phyloP scores from a whole-genome alignment of 495 filamentous ascomycete species.

The Aspergillus sclerotioniger region DNA sequence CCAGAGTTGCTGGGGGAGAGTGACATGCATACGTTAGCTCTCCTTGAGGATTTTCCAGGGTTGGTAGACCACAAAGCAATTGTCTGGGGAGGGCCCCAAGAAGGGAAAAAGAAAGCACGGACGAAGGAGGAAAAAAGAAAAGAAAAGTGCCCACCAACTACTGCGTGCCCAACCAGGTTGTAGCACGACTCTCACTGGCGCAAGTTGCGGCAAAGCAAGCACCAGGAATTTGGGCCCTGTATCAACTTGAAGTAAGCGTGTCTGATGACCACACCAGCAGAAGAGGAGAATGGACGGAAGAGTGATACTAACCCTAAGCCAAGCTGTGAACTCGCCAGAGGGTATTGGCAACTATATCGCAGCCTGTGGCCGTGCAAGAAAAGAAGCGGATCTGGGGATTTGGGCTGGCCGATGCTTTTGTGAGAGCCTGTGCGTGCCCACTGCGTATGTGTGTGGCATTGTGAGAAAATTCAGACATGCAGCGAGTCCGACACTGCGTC shows the following conservation, averaged over 20 bases:
- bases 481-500: constrained; percentile 18
- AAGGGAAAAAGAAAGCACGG: background rate
- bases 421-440: constrained; percentile 22
- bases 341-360: constrained; percentile 11
- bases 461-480: constrained; percentile 16
- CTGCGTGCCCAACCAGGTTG: constrained; percentile 5
- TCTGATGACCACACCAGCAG: constrained; percentile 15
- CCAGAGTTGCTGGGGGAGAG: constrained; percentile 9
- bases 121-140: constrained; percentile 13
- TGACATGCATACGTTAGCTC: constrained; percentile 19
- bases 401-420: constrained; percentile 18
- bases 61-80: constrained; percentile 17
- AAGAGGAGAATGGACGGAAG: constrained; percentile 2
- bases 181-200: constrained; percentile 14
- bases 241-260: background rate
- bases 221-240: background rate
- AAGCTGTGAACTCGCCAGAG: constrained; percentile 4
- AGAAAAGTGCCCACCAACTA: constrained; percentile 10
- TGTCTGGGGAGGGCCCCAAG: constrained; percentile 9
- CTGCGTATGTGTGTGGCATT: constrained; percentile 27
- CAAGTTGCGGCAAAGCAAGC: background rate
- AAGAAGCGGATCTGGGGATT: constrained; percentile 22
- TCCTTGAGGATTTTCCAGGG: constrained; percentile 2
- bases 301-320: constrained; percentile 9
- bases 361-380: constrained; percentile 14